Evolutionary conservation across 2,329 filamentous ascomycete genomes (phyloP).

Genomic region (Fusarium temperatum): DNA sequence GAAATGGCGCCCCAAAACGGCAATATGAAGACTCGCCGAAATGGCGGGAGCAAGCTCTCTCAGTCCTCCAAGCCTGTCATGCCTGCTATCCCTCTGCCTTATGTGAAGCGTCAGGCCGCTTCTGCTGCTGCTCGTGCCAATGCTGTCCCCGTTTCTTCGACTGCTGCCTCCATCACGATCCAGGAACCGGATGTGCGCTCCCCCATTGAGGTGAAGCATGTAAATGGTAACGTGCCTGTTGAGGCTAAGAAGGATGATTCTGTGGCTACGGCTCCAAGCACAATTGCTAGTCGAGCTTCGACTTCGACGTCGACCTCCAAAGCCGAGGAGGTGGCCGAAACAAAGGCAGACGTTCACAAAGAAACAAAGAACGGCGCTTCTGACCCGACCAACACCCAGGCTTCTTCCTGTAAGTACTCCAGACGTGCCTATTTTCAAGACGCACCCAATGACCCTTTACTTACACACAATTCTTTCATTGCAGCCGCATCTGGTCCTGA

Average conservation of each 20-base stretch:
- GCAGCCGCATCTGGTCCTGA: constrained; percentile 30
- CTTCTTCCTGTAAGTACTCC: constrained; percentile 37
- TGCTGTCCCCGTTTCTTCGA: constrained; percentile 20
- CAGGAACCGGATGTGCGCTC: constrained; percentile 9
- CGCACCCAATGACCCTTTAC: not conserved
- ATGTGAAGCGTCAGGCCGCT: constrained; percentile 51
- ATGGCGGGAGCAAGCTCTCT: constrained; percentile 43
- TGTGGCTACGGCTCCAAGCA: constrained; percentile 5
- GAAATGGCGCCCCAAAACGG: constrained; percentile 49
- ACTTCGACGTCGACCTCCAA: constrained; percentile 22
- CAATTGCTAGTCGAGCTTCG: constrained; percentile 14
- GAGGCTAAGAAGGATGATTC: constrained; percentile 9
- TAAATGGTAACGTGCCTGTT: constrained; percentile 25
- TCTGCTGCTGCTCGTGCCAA: constrained; percentile 44
- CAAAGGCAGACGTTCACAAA: constrained; percentile 17
- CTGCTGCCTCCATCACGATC: constrained; percentile 10
- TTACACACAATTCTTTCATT: constrained; percentile 17
- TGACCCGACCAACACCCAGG: constrained; percentile 15
- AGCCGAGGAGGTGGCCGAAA: constrained; percentile 11
- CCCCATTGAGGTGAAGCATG: constrained; percentile 31
- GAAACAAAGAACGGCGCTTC: constrained; percentile 18
- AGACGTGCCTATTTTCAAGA: not conserved
- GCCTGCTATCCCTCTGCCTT: constrained; percentile 52
- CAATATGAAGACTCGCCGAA: constrained; percentile 46
- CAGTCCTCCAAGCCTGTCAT: constrained; percentile 48